A percentile compares a stretch with the other conserved stretches of the same genome.
These are phyloP conservation scores for Boletus speciosus DNA, from an alignment of 768 basidiomycete genomes.

Conservation along the genomic window DNA sequence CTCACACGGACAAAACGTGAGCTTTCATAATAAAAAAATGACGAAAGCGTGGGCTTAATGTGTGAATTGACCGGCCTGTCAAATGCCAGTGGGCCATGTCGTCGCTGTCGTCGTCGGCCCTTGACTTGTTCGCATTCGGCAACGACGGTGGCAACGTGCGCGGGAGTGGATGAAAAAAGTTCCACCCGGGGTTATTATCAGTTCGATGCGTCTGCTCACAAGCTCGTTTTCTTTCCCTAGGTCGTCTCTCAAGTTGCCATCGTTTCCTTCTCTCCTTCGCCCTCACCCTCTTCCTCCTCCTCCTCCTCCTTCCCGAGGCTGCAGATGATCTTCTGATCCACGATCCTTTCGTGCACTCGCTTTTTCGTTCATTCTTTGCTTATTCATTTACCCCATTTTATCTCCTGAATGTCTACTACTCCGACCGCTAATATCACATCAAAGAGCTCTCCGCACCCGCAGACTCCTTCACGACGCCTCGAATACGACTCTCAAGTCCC, in stretches of 20 bases:
- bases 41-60: constrained; percentile 12
- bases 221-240: constrained; percentile 3
- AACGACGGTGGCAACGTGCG: not conserved
- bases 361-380: constrained; percentile 26
- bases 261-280: not conserved
- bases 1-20: constrained; percentile 1
- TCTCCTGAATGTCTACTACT: constrained; percentile 24
- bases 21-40: not conserved
- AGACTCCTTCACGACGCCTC: constrained; percentile 17
- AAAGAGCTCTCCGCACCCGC: constrained; percentile 7
- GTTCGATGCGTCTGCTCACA: not conserved
- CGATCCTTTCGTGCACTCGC: constrained; percentile 3
- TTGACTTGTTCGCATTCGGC: not conserved
- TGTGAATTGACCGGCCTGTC: constrained; percentile 16
- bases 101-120: constrained; percentile 1
- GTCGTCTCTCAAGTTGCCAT: constrained; percentile 1
- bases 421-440: constrained; percentile 24
- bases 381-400: constrained; percentile 17
- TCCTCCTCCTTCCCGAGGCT: not conserved
- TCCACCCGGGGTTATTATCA: not conserved
- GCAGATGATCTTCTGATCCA: constrained; percentile 19
- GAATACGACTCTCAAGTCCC: constrained; percentile 15
- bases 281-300: not conserved
- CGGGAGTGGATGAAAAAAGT: not conserved
- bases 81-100: not conserved